A percentile compares a stretch with the other conserved stretches of the same genome.
Conservation (phyloP, 805 yeast species). For the Yarrowia sp. region DNA sequence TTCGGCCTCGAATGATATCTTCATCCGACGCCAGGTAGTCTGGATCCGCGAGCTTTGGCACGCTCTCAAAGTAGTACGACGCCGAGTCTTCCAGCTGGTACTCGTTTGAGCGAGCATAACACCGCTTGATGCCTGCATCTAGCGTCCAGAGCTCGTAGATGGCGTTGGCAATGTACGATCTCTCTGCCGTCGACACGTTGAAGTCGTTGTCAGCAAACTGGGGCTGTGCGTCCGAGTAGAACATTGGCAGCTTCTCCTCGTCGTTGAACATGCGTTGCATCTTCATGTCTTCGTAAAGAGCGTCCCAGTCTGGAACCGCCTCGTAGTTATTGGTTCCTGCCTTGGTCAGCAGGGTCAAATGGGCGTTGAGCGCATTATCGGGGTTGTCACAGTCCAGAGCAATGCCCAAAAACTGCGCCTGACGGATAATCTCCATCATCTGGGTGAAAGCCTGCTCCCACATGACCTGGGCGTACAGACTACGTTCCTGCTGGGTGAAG, state of each 20-base stretch:
- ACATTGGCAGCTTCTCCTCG: constrained; percentile 13
- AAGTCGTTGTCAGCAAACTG: background rate
- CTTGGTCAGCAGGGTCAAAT: background rate
- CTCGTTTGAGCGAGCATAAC: constrained; percentile 59
- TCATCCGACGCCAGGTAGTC: constrained; percentile 74
- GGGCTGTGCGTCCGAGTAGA: constrained; percentile 7
- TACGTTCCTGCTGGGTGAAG: constrained; percentile 77
- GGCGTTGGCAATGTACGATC: constrained; percentile 66
- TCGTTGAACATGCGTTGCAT: constrained; percentile 4
- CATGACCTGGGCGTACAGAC: constrained; percentile 82
- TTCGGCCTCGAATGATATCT: constrained; percentile 88
- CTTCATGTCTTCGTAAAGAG: constrained; percentile 4
- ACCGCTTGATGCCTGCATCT: constrained; percentile 68
- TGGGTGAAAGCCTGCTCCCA: constrained; percentile 92
- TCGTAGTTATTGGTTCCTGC: background rate
- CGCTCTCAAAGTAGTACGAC: constrained; percentile 76
- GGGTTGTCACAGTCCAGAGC: constrained; percentile 66
- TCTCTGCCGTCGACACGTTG: background rate
- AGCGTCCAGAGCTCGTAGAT: constrained; percentile 70
- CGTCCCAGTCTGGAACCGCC: background rate
- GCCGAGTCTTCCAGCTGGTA: constrained; percentile 89
- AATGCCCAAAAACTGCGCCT: constrained; percentile 71
- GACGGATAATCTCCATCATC: constrained; percentile 79
- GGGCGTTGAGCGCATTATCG: background rate
- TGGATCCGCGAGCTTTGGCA: constrained; percentile 67